These are phyloP conservation scores for Dalbergia cultrata DNA, from an alignment of 306 rosid species.

Conservation along the genomic window DNA sequence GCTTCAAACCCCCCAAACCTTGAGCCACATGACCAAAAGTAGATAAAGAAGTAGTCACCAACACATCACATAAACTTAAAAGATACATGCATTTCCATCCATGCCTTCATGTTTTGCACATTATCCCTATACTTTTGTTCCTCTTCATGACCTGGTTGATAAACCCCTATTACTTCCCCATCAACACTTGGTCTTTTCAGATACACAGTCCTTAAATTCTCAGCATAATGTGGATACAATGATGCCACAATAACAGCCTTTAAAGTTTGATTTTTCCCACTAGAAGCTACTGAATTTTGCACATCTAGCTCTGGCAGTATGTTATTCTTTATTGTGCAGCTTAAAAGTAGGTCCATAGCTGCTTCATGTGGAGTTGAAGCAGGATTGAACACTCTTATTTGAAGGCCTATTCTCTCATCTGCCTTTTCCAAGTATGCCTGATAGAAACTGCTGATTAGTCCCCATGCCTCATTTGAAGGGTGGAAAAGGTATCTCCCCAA, in stretches of 20 bases:
- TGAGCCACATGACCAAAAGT: slow-evolving; percentile 79
- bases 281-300: background rate
- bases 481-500: slow-evolving; percentile 48
- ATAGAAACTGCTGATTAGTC: slow-evolving; percentile 52
- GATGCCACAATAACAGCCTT: slow-evolving; percentile 65
- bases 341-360: slow-evolving; percentile 53
- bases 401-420: slow-evolving; percentile 38
- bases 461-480: slow-evolving; percentile 56
- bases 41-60: slow-evolving; percentile 70
- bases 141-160: slow-evolving; percentile 67
- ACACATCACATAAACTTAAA: slow-evolving; percentile 61
- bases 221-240: slow-evolving; percentile 52
- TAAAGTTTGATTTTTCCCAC: background rate
- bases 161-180: slow-evolving; percentile 58
- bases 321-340: slow-evolving; percentile 55
- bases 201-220: slow-evolving; percentile 54
- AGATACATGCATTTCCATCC: slow-evolving; percentile 67
- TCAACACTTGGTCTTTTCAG: slow-evolving; percentile 50
- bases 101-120: slow-evolving; percentile 65
- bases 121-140: slow-evolving; percentile 60
- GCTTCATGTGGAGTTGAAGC: slow-evolving; percentile 21
- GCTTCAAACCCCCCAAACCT: slow-evolving; percentile 62
- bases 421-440: slow-evolving; percentile 37
- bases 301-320: slow-evolving; percentile 50
- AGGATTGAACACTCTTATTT: slow-evolving; percentile 43